These are phyloP conservation scores for Diplodia sapinea DNA, from an alignment of 2,329 filamentous ascomycete species.

Conservation along the genomic window DNA sequence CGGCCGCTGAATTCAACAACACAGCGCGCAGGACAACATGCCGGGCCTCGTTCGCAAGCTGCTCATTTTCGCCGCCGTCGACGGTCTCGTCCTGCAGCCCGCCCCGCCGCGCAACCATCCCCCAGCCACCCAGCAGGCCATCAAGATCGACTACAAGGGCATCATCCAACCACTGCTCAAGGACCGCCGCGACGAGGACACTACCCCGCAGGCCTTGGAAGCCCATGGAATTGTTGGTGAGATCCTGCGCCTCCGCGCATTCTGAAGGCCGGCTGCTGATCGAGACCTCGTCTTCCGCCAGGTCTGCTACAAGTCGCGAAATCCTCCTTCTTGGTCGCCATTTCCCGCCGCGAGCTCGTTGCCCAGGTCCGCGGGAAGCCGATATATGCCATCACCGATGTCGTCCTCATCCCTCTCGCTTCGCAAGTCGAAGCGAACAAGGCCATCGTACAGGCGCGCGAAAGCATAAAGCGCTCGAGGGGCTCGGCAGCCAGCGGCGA, in stretches of 20 bases:
- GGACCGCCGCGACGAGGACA: slow-evolving; percentile 47
- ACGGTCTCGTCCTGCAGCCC: slow-evolving; percentile 82
- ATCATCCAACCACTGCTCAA: slow-evolving; percentile 58
- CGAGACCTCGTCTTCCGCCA: slow-evolving; percentile 47
- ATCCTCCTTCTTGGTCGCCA: slow-evolving; percentile 82
- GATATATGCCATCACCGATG: slow-evolving; percentile 85
- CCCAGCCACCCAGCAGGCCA: slow-evolving; percentile 57
- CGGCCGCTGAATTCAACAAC: slow-evolving; percentile 22
- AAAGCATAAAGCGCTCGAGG: slow-evolving; percentile 49
- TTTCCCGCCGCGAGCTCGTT: slow-evolving; percentile 84
- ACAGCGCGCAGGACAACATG: slow-evolving; percentile 58
- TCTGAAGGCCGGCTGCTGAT: slow-evolving; percentile 17
- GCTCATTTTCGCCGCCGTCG: slow-evolving; percentile 77
- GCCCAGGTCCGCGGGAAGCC: slow-evolving; percentile 83
- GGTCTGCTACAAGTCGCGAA: slow-evolving; percentile 84
- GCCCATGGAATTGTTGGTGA: slow-evolving; percentile 63
- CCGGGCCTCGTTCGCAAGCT: slow-evolving; percentile 79
- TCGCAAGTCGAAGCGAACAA: slow-evolving; percentile 75
- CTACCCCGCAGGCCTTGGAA: slow-evolving; percentile 51
- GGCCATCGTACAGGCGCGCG: slow-evolving; percentile 69
- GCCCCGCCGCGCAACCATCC: slow-evolving; percentile 63
- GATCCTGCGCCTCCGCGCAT: background rate
- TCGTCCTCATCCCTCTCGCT: slow-evolving; percentile 85
- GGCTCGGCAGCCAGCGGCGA: slow-evolving; percentile 39
- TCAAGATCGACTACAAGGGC: slow-evolving; percentile 74